phyloP scores from a whole-genome alignment of 108 stramenopile species.

The Asterionellopsis glacialis region DNA sequence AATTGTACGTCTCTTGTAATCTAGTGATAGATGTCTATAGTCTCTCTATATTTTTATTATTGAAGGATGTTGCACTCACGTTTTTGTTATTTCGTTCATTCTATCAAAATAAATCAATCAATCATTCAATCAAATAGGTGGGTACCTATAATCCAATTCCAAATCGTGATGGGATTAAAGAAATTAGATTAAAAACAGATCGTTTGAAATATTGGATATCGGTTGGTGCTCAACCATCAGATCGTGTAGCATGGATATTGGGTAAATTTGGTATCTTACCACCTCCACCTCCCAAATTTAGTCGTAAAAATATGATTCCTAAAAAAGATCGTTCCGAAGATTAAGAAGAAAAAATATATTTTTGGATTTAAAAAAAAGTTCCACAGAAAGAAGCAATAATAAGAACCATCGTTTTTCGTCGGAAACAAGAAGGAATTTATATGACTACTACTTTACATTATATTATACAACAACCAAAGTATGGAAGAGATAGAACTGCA shows the following conservation, averaged over 20 bases:
- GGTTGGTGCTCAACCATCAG: conserved; percentile 94
- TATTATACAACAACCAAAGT: no score
- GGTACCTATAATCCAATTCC: conserved; percentile 98
- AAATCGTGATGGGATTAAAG: conserved; percentile 87
- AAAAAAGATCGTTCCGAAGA: conserved; percentile 10
- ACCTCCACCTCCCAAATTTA: conserved; percentile 63
- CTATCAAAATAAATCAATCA: no score
- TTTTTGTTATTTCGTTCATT: background rate
- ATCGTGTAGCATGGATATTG: conserved; percentile 93
- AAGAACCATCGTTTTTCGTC: no score
- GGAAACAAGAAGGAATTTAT: no score
- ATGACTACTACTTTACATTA: no score
- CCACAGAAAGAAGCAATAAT: no score
- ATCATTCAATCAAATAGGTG: no score
- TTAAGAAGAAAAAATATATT: no score
- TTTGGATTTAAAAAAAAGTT: no score
- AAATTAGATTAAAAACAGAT: conserved; percentile 93
- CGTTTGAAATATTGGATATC: conserved; percentile 92
- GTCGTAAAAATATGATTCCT: conserved; percentile 52
- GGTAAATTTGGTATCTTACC: conserved; percentile 91
- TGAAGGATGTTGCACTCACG: background rate
- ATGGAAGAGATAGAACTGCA: no score
- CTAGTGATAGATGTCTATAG: background rate
- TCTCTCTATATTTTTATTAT: background rate
- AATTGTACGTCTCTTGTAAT: conserved; percentile 31